These are phyloP conservation scores for Clarireedia sp. DNA, from an alignment of 2,329 filamentous ascomycete genomes.

Conservation along the genomic window DNA sequence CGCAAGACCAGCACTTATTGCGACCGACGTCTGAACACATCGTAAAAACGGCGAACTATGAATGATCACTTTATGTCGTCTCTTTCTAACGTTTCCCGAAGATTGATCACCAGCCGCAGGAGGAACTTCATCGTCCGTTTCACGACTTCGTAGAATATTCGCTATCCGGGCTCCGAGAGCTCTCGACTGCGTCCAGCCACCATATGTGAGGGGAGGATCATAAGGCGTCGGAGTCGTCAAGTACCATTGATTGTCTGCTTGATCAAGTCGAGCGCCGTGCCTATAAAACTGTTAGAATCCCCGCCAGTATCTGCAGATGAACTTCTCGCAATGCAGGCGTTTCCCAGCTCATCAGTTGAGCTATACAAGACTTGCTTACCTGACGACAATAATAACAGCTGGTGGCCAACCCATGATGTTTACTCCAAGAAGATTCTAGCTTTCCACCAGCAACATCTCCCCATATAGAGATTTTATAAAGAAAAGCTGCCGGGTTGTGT, in stretches of 20 bases:
- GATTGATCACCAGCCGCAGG: constrained; percentile 12
- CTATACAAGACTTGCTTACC: constrained; percentile 29
- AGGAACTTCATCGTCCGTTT: constrained; percentile 30
- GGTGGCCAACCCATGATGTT: constrained; percentile 38
- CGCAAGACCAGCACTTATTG: constrained; percentile 76
- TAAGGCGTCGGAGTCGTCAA: constrained; percentile 88
- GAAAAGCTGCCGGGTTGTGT: neutral
- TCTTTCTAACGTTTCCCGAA: constrained; percentile 36
- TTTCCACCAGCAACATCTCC: neutral
- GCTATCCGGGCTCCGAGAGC: constrained; percentile 76
- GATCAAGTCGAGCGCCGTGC: constrained; percentile 89
- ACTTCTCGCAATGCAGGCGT: neutral
- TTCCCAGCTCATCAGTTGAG: too few species aligned
- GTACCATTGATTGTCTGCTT: constrained; percentile 92
- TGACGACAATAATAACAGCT: constrained; percentile 43
- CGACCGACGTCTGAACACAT: constrained; percentile 87
- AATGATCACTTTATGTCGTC: constrained; percentile 70
- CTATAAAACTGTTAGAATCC: constrained; percentile 35
- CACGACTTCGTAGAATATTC: constrained; percentile 53
- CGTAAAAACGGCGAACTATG: constrained; percentile 91
- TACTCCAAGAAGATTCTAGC: neutral
- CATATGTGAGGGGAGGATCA: constrained; percentile 89
- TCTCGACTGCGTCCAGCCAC: constrained; percentile 83
- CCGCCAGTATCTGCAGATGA: neutral
- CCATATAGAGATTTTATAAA: neutral